Base-by-base conservation (phyloP, 164 flowering plant genomes). In the Protea cynaroides region DNA sequence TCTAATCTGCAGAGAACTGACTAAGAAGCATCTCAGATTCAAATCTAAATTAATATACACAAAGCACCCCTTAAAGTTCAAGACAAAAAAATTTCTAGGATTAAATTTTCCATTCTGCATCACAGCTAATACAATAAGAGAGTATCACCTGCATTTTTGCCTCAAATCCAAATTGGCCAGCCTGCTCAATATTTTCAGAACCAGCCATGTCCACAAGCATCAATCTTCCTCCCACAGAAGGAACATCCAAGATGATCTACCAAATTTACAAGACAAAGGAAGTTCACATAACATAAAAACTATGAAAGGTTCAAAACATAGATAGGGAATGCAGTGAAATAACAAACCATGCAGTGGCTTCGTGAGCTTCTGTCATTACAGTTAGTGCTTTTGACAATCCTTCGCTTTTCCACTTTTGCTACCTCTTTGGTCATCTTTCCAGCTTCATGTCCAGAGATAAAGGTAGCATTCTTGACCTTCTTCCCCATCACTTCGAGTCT, bases 161-260 rank as follows among this genome's bases (percentile, higher is more conserved):
- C 70, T 94, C 99, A 50, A 91, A 80, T 23, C 97, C 97, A 74
- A 49, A 69, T 78, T 91, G 97, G 63, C 99, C 99, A 52, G 99
- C 99, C 75, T 91, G 99, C 51, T 94, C 99, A 51, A 94, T 94
- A 64, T 94, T 94, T 70, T 94, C 99, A 34, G 99, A 91, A 36
- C 99, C 99, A 1, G 99, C 99, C 99, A 94, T 94, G 76, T 94
- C 99, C 4, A 94, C 99, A 54, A 94, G 97, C 97, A 94, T 89
- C 59, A 94, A 74, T 38, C 92, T 72, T 65, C 99, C 99, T 58
- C 99, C 99, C 25, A 89, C 96, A 0, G 86, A 78, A 15, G 99
- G 99, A 36, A 88, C 97, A 71, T 94, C 99, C 63, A 94, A 79
- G 59, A 89, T 94, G 68, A 94, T 84, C 99, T 94, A 72, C 62